These are phyloP conservation scores for Dendrobium catenatum DNA, from an alignment of 106 monocot species.

Conservation along the genomic window DNA sequence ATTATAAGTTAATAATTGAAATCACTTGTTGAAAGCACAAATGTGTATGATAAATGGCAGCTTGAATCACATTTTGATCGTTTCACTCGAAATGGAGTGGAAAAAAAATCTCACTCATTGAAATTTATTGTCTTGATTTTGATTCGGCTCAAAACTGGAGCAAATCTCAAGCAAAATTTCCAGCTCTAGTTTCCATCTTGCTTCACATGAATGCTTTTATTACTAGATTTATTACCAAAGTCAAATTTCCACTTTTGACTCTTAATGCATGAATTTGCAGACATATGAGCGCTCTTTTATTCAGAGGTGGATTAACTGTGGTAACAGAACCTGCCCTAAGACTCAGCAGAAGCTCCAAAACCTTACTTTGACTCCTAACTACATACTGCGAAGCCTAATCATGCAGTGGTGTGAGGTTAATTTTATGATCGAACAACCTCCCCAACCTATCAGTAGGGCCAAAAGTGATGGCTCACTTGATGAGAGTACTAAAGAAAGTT, in stretches of 20 bases:
- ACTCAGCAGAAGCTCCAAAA: slow-evolving; percentile 71
- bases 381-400: slow-evolving; percentile 52
- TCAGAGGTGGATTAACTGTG: slow-evolving; percentile 62
- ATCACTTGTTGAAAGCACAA: too few species aligned
- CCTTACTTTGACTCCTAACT: slow-evolving; percentile 59
- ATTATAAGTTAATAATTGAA: too few species aligned
- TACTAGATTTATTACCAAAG: not conserved
- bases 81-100: too few species aligned
- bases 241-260: not conserved
- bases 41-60: too few species aligned
- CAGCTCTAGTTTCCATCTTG: not conserved
- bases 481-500: slow-evolving; percentile 24
- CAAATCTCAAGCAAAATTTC: too few species aligned
- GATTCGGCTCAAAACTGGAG: too few species aligned
- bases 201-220: not conserved
- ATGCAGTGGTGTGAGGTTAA: slow-evolving; percentile 62
- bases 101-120: too few species aligned
- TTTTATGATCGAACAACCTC: slow-evolving; percentile 18
- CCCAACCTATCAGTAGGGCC: slow-evolving; percentile 17
- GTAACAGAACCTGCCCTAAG: slow-evolving; percentile 58
- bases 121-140: too few species aligned
- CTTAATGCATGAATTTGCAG: slow-evolving; percentile 12
- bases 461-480: slow-evolving; percentile 26
- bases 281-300: slow-evolving; percentile 62
- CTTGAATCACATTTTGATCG: too few species aligned